Evolutionary conservation across 2,329 filamentous ascomycete genomes (phyloP).

Genomic region (Colletotrichum gloeosporioides): DNA sequence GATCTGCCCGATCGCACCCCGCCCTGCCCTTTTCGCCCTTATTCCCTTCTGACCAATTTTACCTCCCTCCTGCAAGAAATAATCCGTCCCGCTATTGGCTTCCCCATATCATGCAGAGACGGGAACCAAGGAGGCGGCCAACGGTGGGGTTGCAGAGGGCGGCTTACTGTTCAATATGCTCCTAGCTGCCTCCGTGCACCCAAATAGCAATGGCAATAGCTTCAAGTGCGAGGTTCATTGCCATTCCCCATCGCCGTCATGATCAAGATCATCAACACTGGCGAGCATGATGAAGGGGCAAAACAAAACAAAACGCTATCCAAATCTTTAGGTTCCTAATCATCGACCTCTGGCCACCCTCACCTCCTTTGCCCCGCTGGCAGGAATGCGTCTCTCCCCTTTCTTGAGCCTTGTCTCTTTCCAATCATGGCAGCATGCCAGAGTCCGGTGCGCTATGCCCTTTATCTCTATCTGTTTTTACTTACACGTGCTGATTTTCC

Average conservation of each 20-base stretch:
- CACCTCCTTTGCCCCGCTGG: conserved; percentile 1
- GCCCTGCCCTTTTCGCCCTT: conserved; percentile 9
- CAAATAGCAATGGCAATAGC: conserved; percentile 7
- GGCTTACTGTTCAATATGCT: not conserved
- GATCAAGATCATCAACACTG: not conserved
- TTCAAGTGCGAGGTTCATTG: not conserved
- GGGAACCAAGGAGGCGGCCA: conserved; percentile 9
- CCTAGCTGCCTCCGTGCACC: not conserved
- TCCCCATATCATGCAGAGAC: not conserved
- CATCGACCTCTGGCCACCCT: not conserved
- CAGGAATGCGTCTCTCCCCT: conserved; percentile 15
- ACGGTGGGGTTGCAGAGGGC: conserved; percentile 12
- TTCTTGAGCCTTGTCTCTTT: conserved; percentile 9
- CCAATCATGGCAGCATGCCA: conserved; percentile 15
- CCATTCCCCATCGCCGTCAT: not conserved
- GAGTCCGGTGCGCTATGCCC: not conserved
- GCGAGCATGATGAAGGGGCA: not conserved
- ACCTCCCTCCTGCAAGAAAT: not conserved
- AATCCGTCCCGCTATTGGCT: conserved; percentile 14
- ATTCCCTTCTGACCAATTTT: conserved; percentile 10
- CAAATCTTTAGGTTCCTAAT: not conserved
- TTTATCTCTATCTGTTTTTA: not conserved
- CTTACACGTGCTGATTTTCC: not conserved
- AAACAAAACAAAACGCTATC: not conserved
- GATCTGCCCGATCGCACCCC: not conserved